Percentiles rank a stretch among this genome's conserved stretches.
Conservation (phyloP, 2,329 filamentous ascomycete genomes). For the Cytospora schulzeri region DNA sequence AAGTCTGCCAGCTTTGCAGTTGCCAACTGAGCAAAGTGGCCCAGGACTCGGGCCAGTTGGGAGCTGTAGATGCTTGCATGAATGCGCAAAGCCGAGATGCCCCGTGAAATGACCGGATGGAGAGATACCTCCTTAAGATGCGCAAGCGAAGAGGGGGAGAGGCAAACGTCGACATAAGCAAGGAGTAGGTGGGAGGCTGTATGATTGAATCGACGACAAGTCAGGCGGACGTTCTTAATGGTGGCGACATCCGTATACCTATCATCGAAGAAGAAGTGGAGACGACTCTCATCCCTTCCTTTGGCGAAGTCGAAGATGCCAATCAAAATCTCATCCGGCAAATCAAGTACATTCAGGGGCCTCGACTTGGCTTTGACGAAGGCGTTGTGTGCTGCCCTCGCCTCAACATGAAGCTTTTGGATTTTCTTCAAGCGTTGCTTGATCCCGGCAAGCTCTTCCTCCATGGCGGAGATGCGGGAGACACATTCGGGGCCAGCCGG, state of each 20-base stretch:
- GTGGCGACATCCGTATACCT: not conserved
- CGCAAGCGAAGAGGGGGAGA: not conserved
- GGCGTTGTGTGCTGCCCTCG: not conserved
- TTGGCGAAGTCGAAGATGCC: not conserved
- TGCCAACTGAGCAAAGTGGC: not conserved
- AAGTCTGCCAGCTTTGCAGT: not conserved
- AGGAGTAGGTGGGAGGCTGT: not conserved
- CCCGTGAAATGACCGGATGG: not conserved
- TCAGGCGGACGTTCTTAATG: not conserved
- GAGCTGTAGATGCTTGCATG: slow-evolving; percentile 1
- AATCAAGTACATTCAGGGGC: not conserved
- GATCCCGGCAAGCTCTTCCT: not conserved
- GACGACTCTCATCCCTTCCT: not conserved
- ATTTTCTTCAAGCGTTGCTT: not conserved
- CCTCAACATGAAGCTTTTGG: not conserved
- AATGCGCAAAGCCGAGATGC: not conserved
- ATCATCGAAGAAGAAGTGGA: slow-evolving; percentile 1
- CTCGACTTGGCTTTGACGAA: not conserved
- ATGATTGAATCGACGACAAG: not conserved
- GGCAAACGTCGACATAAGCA: slow-evolving; percentile 1
- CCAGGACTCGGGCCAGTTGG: not conserved
- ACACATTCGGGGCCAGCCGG: not conserved
- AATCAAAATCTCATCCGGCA: slow-evolving; percentile 1
- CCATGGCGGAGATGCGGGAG: not conserved
- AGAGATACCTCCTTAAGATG: not conserved